Evolutionary conservation across 2,329 filamentous ascomycete species (phyloP), one percentile per base, ranked within the genome.

Genomic region (Neopestalotiopsis sp.): DNA sequence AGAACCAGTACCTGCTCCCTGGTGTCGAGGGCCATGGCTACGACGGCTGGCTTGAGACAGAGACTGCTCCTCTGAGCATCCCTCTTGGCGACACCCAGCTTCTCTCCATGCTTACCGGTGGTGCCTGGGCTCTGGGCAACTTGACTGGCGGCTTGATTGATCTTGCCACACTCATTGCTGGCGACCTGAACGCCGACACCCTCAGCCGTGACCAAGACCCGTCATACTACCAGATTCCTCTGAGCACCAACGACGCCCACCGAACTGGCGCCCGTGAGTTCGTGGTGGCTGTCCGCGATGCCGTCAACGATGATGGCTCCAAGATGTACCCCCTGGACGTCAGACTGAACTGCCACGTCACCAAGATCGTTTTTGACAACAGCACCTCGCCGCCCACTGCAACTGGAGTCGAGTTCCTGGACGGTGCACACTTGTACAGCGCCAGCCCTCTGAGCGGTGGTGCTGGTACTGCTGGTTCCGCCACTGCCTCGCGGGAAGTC

Each of bases 21-120:
- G 87, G 86, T 58, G 86, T 90, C 17, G 88, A 79, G 73, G 88
- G 87, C 5, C 89, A 91, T 72, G 89, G 89, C 13, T 87, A 83
- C 71, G 74, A 84, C 38, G 89, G 89, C 30, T 91, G 88, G 88
- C 81, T 90, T 20, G 76, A 78, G 32, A 88, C 86, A 1, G 82
- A 83, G 68, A 78, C 83, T 5, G 84, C 87, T 0, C 84, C 86
- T 7, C 77, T 90, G 58, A 81, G 78, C 14, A 81, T 90, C 34
- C 83, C 87, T 2, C 76, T 86, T 1, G 75, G 81, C 17, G 89
- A 91, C 69, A 78, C 81, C 0, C 83, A 89, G 75, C 81, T 91
- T 4, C 74, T 89, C 28, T 86, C 84, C 62, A 71, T 89, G 68
- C 75, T 89, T 40, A 74, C 82, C 13, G 85, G 86, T 2, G 87